phyloP scores from a whole-genome alignment of 805 yeast species.

The Cyberlindnera japonica region DNA sequence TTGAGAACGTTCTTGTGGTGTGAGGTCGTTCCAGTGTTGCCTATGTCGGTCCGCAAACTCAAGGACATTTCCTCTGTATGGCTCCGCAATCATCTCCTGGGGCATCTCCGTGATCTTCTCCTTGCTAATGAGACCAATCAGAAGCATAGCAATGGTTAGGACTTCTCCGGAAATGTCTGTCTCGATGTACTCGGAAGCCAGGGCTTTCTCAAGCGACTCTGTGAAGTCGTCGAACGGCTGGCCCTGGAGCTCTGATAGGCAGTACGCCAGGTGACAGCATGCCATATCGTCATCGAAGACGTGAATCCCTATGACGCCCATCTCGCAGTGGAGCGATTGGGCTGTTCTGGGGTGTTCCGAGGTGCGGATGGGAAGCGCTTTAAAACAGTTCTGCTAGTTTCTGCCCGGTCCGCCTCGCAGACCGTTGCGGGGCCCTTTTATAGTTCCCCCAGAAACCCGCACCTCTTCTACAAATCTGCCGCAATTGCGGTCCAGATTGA shows the following conservation, averaged over 20 bases:
- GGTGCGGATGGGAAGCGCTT: too few species aligned
- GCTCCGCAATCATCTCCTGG: neutral
- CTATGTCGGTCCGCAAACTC: slow-evolving; percentile 2
- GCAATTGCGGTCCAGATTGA: too few species aligned
- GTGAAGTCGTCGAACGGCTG: slow-evolving; percentile 2
- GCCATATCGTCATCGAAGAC: slow-evolving; percentile 13
- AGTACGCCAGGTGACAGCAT: slow-evolving; percentile 6
- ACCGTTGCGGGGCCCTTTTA: too few species aligned
- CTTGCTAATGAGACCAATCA: slow-evolving; percentile 3
- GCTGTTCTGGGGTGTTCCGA: too few species aligned
- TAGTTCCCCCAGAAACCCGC: too few species aligned
- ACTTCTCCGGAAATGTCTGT: slow-evolving; percentile 5
- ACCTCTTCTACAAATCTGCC: too few species aligned
- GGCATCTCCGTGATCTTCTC: neutral
- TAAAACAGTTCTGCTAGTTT: too few species aligned
- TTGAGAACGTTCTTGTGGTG: neutral
- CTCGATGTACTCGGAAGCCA: slow-evolving; percentile 7
- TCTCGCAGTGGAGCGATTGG: too few species aligned
- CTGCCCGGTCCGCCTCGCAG: too few species aligned
- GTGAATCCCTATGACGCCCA: slow-evolving; percentile 3
- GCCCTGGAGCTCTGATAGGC: neutral
- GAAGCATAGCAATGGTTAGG: slow-evolving; percentile 1
- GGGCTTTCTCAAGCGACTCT: neutral
- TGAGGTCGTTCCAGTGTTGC: neutral
- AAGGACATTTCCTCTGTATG: neutral